Percentiles rank a stretch among this genome's conserved stretches.
Evolutionary conservation across 2,329 filamentous ascomycete species (phyloP).

Genomic region (Fusarium sp.): DNA sequence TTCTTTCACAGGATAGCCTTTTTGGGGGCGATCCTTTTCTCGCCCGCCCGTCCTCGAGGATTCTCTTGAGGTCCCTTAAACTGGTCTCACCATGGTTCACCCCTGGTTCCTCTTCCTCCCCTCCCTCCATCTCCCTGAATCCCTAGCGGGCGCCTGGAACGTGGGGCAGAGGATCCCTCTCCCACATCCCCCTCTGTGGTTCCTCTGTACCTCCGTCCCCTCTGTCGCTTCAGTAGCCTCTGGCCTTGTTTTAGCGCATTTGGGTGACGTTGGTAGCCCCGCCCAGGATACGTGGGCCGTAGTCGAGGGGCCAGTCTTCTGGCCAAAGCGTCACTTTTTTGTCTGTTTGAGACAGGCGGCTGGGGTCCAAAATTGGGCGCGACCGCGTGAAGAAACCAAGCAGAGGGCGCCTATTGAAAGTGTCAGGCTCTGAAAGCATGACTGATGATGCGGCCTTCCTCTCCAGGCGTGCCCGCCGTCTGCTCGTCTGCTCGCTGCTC

Average conservation of each 20-base stretch:
- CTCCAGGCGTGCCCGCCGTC: background rate
- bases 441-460: conserved; percentile 6
- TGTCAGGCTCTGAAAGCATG: conserved; percentile 13
- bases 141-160: conserved; percentile 35
- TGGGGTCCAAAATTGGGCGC: conserved; percentile 6
- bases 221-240: conserved; percentile 11
- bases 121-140: conserved; percentile 32
- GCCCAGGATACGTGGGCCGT: conserved; percentile 33
- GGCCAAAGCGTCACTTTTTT: background rate
- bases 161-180: conserved; percentile 39
- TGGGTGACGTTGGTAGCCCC: conserved; percentile 41
- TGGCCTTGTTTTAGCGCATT: conserved; percentile 33
- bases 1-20: background rate
- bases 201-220: conserved; percentile 1
- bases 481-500: background rate
- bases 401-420: conserved; percentile 8
- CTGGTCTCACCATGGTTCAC: conserved; percentile 10
- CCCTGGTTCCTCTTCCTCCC: background rate
- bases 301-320: conserved; percentile 3
- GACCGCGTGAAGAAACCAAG: conserved; percentile 6
- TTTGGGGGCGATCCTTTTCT: background rate
- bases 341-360: background rate
- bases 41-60: conserved; percentile 2
- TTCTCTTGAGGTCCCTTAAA: conserved; percentile 11
- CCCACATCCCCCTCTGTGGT: conserved; percentile 12